Conservation (phyloP, 2,329 filamentous ascomycete species). For the Emericellopsis cladophorae region DNA sequence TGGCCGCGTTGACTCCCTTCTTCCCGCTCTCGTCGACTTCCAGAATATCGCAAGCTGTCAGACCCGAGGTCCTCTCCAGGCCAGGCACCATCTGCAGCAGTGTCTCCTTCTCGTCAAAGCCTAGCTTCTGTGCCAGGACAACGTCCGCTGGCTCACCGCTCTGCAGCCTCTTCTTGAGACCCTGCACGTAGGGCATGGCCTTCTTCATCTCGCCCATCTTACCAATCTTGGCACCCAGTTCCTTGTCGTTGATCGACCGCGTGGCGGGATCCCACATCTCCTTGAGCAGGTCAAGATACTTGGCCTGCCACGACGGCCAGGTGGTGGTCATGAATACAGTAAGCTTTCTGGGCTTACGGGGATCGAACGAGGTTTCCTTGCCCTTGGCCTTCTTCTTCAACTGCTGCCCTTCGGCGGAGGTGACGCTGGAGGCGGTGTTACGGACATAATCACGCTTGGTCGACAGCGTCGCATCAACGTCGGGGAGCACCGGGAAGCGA, state of each 20-base stretch:
- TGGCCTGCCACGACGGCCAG: slow-evolving; percentile 85
- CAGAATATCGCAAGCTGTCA: slow-evolving; percentile 55
- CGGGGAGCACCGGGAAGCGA: slow-evolving; percentile 49
- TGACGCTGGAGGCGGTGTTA: slow-evolving; percentile 59
- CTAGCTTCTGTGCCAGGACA: slow-evolving; percentile 74
- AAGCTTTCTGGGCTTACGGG: slow-evolving; percentile 83
- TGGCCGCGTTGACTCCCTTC: slow-evolving; percentile 38
- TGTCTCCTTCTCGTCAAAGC: slow-evolving; percentile 72
- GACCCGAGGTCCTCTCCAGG: slow-evolving; percentile 60
- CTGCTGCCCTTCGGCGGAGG: slow-evolving; percentile 66
- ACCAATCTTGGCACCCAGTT: slow-evolving; percentile 61
- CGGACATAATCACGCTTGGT: slow-evolving; percentile 77
- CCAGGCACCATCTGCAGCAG: slow-evolving; percentile 67
- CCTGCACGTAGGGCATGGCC: slow-evolving; percentile 93
- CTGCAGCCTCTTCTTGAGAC: slow-evolving; percentile 70
- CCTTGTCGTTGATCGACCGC: slow-evolving; percentile 65
- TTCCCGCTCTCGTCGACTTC: slow-evolving; percentile 53
- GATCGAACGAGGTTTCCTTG: slow-evolving; percentile 75
- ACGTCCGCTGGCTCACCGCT: slow-evolving; percentile 50
- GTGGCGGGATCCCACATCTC: slow-evolving; percentile 51
- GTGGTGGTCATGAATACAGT: slow-evolving; percentile 70
- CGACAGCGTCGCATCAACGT: slow-evolving; percentile 52
- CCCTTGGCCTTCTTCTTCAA: slow-evolving; percentile 89
- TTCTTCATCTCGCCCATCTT: slow-evolving; percentile 91
- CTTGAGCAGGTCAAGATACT: slow-evolving; percentile 71